Conservation (phyloP, 495 filamentous ascomycete genomes). For the Hypoxylon subgilvum region DNA sequence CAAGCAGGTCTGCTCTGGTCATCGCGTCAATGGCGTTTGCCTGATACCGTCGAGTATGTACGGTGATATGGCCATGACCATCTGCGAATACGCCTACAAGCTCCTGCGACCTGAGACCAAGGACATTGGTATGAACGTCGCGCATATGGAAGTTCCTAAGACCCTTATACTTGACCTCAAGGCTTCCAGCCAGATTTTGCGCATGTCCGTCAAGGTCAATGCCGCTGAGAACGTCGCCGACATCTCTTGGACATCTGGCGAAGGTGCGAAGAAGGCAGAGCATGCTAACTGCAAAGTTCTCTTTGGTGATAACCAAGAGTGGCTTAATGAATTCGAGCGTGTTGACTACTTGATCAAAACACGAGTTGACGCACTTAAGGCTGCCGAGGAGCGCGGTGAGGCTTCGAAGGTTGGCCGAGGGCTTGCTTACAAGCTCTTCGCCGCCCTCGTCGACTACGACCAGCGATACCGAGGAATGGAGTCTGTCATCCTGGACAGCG, state of each 20-base stretch:
- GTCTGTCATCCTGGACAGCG: slow-evolving; percentile 76
- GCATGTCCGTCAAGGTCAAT: slow-evolving; percentile 50
- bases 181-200: slow-evolving; percentile 58
- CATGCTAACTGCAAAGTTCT: slow-evolving; percentile 60
- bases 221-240: slow-evolving; percentile 47
- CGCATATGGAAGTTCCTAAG: slow-evolving; percentile 71
- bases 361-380: slow-evolving; percentile 58
- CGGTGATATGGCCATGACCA: slow-evolving; percentile 77
- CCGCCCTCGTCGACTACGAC: slow-evolving; percentile 73
- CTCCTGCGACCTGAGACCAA: slow-evolving; percentile 60
- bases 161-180: slow-evolving; percentile 67
- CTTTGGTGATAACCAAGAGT: slow-evolving; percentile 53
- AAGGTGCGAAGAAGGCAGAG: slow-evolving; percentile 49
- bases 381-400: slow-evolving; percentile 55
- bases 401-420: slow-evolving; percentile 68
- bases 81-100: slow-evolving; percentile 71
- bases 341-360: slow-evolving; percentile 61
- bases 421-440: slow-evolving; percentile 80
- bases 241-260: slow-evolving; percentile 50
- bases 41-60: slow-evolving; percentile 67
- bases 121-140: slow-evolving; percentile 64
- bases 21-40: slow-evolving; percentile 69
- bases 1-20: slow-evolving; percentile 67
- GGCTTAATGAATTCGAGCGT: slow-evolving; percentile 61
- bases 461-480: slow-evolving; percentile 72